Evolutionary conservation across 1,284 basidiomycete species (phyloP).

Genomic region (Trichosporon sp.): DNA sequence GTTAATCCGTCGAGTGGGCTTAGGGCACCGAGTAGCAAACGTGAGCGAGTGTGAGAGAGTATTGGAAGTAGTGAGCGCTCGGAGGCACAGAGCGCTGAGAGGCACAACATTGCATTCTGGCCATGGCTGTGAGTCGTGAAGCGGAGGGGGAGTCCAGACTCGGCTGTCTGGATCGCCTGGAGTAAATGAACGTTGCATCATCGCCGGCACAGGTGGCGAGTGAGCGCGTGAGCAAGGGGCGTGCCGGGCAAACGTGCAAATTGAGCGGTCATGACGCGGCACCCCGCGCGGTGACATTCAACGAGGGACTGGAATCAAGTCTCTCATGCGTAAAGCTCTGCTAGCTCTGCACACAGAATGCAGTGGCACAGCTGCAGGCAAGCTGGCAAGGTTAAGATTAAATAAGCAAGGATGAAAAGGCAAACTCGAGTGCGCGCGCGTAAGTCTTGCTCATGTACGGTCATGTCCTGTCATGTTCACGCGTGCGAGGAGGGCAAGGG

Average conservation of each 20-base stretch:
- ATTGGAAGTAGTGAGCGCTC: not conserved
- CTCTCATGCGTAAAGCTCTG: not conserved
- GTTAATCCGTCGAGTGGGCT: not conserved
- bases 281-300: not conserved
- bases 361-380: too few relatives aligned
- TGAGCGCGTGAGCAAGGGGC: not conserved
- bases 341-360: too few relatives aligned
- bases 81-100: not conserved
- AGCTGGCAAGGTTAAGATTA: constrained; percentile 5
- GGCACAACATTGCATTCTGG: not conserved
- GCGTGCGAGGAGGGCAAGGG: not conserved
- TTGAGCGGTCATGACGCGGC: not conserved
- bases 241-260: not conserved
- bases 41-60: too few relatives aligned
- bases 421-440: not conserved
- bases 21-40: too few relatives aligned
- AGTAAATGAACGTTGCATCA: not conserved
- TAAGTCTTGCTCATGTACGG: not conserved
- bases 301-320: not conserved
- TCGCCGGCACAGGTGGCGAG: not conserved
- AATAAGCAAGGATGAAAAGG: not conserved
- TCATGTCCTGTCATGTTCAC: not conserved
- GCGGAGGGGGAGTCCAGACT: too few relatives aligned
- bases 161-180: too few relatives aligned
- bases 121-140: not conserved